Evolutionary conservation across 2,329 filamentous ascomycete genomes (phyloP), one percentile per base, ranked within the genome.

Genomic region (Aspergillus costaricaensis): DNA sequence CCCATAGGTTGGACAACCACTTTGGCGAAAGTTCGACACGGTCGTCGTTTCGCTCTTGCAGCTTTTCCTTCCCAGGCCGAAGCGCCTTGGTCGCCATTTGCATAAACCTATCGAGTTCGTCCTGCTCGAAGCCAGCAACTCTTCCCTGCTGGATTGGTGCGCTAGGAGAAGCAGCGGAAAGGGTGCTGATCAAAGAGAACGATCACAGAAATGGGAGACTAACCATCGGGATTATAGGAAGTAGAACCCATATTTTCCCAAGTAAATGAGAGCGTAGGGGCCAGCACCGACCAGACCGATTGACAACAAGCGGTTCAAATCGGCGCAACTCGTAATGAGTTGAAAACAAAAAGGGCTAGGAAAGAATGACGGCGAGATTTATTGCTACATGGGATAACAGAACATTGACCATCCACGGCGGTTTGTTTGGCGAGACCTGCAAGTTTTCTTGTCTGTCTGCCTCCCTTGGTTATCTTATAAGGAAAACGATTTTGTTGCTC

Each of bases 201-300:
- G 41, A 51, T 14, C 47, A 60, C 59, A 66, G 58, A 44, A n/a
- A 32, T 19, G 15, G 39, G 59, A 62, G 62, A 77, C 76, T 76
- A 63, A 77, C 76, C 76, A 76, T 77, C 73, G 60, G 71, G 65
- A 64, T 72, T 70, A 62, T 71, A 71, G 63, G 69, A 70, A 65
- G 70, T 66, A 63, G 70, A 70, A 66, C 74, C 74, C 72, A 76
- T 77, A 68, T 44, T 66, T 67, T 60, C 57, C 64, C 66, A 63
- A 61, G 53, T 56, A 59, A 57, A 54, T 50, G 62, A 63, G 58
- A 59, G 62, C 50, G 58, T 62, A 64, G 57, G 58, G 64, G 59
- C 61, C 67, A 65, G 61, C 57, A 64, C 62, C 64, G 64, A 59
- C 66, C 65, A 56, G 65, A 62, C 65, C 65, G 62, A 62, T 64